Base-by-base conservation (phyloP, 2,329 filamentous ascomycete species). In the Allantophomopsis cytisporea region DNA sequence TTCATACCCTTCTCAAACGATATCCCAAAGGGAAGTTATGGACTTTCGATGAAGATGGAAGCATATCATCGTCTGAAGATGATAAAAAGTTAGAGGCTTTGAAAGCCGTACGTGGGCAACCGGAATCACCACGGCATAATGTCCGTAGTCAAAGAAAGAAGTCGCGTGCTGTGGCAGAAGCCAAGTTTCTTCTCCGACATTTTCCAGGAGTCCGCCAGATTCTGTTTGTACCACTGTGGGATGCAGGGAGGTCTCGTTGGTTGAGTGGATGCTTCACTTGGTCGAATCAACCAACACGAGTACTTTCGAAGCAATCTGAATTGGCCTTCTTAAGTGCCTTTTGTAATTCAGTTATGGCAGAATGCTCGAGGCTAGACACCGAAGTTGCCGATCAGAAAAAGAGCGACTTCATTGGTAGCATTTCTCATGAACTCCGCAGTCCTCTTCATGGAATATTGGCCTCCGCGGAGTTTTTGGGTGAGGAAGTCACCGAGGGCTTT, bases 361-460 rank as follows among this genome's bases (percentile, higher is more conserved):
- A 76, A 41, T 58, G 73, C 6, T 65, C 65, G 0, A 60, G 69
- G n/a, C 59, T 73, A 36, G 68, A 74, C 42, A 69, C 68, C 1
- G 54, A 66, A 30, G 64, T 65, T 21, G 66, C 63, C 2, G 64
- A 69, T 40, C 61, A 62, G 15, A 69, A 71, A 33, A 76, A 76
- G 46, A 65, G 66, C 1, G 70, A 71, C 8, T 75, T 76, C 42
- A 72, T 76, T 33, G 70, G 69, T 1, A 72, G 66, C 20, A 73
- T 76, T 44, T 73, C 69, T 14, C 72, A 76, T 49, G 72, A 76
- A 40, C 50, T 76, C 12, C 59, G 72, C 23, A 72, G 66, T 4
- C 72, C 72, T 0, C 51, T 76, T 2, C 71, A 76, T 43, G 72
- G 72, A 1, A 73, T 76, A 33, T 53, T 76, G 0, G 69, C 67